Percentiles rank a stretch among this genome's conserved stretches.
phyloP scores from a whole-genome alignment of 2,329 filamentous ascomycete genomes.

The Trichocomaceae sp. region DNA sequence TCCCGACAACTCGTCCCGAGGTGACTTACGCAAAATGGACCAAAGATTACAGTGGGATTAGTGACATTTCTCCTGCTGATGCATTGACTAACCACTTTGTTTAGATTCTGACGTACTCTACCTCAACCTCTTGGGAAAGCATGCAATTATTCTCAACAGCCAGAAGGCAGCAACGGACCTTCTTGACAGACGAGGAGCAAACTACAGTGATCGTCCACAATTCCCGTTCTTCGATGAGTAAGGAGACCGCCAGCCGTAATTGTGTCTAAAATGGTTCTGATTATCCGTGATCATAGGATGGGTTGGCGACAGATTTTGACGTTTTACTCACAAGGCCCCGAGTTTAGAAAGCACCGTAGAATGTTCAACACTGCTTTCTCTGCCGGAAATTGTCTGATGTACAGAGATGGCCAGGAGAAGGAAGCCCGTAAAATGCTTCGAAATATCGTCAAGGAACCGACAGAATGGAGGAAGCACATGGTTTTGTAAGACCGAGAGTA shows the following conservation, averaged over 20 bases:
- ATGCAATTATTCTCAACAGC: neutral
- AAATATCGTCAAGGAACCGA: neutral
- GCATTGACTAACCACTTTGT: neutral
- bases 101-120: neutral
- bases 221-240: neutral
- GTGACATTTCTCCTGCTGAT: neutral
- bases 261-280: neutral
- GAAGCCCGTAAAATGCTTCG: neutral
- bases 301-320: neutral
- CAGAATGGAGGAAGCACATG: neutral
- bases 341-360: neutral
- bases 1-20: neutral
- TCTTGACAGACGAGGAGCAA: neutral
- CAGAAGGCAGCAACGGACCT: neutral
- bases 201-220: neutral
- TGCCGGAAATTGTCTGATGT: neutral
- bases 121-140: neutral
- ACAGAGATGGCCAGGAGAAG: neutral
- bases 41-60: neutral
- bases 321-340: neutral
- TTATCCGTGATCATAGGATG: neutral
- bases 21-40: neutral
- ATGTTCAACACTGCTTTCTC: neutral
- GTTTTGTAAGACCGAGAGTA: neutral
- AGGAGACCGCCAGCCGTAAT: neutral